Base-by-base conservation (phyloP, 2,329 filamentous ascomycete genomes). In the Talaromyces amestolkiae region DNA sequence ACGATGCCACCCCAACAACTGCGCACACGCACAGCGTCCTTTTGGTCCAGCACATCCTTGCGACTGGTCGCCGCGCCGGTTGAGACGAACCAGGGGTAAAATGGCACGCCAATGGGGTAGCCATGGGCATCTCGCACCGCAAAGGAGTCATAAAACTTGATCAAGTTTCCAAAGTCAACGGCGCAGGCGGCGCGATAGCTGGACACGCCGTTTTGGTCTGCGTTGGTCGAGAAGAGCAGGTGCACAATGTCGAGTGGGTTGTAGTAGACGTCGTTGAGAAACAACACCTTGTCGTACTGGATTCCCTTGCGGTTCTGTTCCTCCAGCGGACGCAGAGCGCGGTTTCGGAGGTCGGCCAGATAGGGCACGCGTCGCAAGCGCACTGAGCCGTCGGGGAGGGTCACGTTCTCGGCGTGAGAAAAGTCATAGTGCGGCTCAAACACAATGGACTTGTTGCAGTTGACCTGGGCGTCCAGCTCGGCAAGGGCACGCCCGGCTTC, bases 121-220 rank as follows among this genome's bases (percentile, higher is more conserved):
- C 90, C 90, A 70, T 92, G 87, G 2, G 85, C 77, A 72, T 93
- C 91, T 22, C 90, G 83, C 33, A 87, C 89, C 1, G 90, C 91
- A 76, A 90, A 92, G 0, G 89, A 87, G 75, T 93, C 91, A 75
- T 93, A 93, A 73, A 90, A 91, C 68, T 90, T 88, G 77, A 91
- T 87, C 0, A 89, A 86, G 68, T 87, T 86, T 72, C 88, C 87
- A 72, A 89, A 92, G 78, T 93, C 91, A n/a, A 91, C 82, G 0
- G 89, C 89, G 72, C 91, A 93, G 2, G 88, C 89, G 3, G 89
- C 87, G 11, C 89, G 85, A 72, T 92, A 93, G 58, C 81, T 78
- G 0, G 85, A 72, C 24, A 77, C 75, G 11, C 88, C 89, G 35
- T 82, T 76, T 8, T 79, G 74, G 63, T 84, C 80, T 22, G 79